phyloP scores from a whole-genome alignment of 2,329 filamentous ascomycete species.

The Thielaviopsis populi region DNA sequence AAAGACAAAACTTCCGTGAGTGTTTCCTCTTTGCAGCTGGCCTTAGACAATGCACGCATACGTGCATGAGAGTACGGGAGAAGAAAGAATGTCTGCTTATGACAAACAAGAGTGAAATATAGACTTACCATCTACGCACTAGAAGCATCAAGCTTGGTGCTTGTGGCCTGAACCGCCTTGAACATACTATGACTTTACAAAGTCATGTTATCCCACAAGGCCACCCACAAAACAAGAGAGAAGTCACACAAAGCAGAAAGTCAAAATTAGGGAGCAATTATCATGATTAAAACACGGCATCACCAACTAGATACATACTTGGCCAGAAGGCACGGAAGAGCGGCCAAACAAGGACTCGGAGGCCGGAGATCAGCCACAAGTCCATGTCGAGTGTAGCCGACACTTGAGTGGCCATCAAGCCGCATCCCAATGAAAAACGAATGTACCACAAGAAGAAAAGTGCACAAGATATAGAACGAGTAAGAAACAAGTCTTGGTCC shows the following conservation, averaged over 20 bases:
- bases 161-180: constrained; percentile 22
- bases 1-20: not conserved
- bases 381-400: not conserved
- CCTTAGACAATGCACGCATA: not conserved
- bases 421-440: not conserved
- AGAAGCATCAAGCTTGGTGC: constrained; percentile 11
- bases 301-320: constrained; percentile 9
- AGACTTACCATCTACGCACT: no score
- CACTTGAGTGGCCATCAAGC: not conserved
- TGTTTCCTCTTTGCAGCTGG: constrained; percentile 22
- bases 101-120: no score
- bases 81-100: no score
- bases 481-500: constrained; percentile 4
- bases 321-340: not conserved
- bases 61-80: not conserved
- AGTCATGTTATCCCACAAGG: no score
- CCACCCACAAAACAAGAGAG: not conserved
- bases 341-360: not conserved
- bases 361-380: not conserved
- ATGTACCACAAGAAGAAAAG: not conserved
- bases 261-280: not conserved
- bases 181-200: no score
- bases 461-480: constrained; percentile 7
- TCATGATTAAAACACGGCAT: constrained; percentile 2
- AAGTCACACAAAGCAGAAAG: not conserved